Evolutionary conservation across 257 asterid genomes (phyloP).

Genomic region (Gentiana dahurica): DNA sequence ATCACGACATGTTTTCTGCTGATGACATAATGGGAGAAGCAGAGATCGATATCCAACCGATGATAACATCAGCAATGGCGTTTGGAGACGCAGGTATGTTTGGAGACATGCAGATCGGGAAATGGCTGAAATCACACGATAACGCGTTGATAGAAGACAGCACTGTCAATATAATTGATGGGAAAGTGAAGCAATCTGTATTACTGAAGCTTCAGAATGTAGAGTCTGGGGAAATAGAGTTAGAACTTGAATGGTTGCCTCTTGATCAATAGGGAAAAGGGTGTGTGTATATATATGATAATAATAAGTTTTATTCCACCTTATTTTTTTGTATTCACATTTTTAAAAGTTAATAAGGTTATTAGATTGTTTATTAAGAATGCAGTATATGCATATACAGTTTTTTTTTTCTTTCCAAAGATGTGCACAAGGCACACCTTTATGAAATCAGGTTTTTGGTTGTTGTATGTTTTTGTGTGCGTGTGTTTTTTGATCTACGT

Average conservation of each 20-base stretch:
- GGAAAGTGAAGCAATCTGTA: constrained; percentile 70
- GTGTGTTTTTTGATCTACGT: no score
- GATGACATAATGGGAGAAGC: constrained; percentile 98
- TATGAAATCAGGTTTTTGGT: no score
- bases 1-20: constrained; percentile 84
- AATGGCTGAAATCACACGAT: constrained; percentile 79
- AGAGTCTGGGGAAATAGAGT: constrained; percentile 78
- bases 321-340: not conserved
- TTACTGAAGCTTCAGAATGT: constrained; percentile 81
- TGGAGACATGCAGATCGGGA: constrained; percentile 89
- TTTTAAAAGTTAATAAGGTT: not conserved
- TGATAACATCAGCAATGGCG: constrained; percentile 90
- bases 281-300: constrained; percentile 9
- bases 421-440: no score
- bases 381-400: not conserved
- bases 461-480: no score
- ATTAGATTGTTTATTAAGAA: not conserved
- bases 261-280: constrained; percentile 43
- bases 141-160: constrained; percentile 78
- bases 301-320: no score
- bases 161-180: constrained; percentile 80
- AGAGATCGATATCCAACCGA: constrained; percentile 83
- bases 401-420: not conserved
- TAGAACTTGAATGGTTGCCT: constrained; percentile 94
- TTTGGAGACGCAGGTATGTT: constrained; percentile 76